A percentile compares a stretch with the other conserved stretches of the same genome.
These are phyloP conservation scores for Penicillium sp. DNA, from an alignment of 2,329 filamentous ascomycete species.

Conservation along the genomic window DNA sequence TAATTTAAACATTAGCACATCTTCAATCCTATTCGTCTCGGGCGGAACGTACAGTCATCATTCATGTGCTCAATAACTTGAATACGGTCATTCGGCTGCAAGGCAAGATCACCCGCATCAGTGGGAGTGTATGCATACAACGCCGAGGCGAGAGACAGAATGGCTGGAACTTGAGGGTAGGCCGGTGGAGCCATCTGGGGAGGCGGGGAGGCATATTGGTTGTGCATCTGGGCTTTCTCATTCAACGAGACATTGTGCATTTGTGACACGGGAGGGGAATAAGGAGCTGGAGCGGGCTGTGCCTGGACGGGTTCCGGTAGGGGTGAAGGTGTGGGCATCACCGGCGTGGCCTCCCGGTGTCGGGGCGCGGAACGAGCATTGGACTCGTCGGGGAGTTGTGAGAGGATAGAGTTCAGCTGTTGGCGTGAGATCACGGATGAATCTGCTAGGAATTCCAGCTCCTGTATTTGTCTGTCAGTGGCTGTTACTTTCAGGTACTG, in stretches of 20 bases:
- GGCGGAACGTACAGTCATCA: conserved; percentile 67
- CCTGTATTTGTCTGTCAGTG: conserved; percentile 53
- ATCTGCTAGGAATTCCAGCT: conserved; percentile 87
- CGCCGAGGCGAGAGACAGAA: conserved; percentile 74
- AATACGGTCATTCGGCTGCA: conserved; percentile 79
- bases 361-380: conserved; percentile 17
- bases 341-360: conserved; percentile 20
- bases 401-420: conserved; percentile 73
- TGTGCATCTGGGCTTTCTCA: conserved; percentile 41
- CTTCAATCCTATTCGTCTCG: background rate
- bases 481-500: conserved; percentile 1
- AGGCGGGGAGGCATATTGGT: conserved; percentile 44
- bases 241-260: conserved; percentile 41
- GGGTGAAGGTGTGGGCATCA: conserved; percentile 32
- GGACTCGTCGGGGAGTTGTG: conserved; percentile 65
- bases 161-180: conserved; percentile 50
- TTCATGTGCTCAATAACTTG: conserved; percentile 92
- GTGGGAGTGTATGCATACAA: conserved; percentile 80
- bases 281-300: conserved; percentile 36
- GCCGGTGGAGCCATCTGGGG: conserved; percentile 50
- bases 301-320: conserved; percentile 19
- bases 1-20: conserved; percentile 23
- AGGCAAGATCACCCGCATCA: conserved; percentile 77
- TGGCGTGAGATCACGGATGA: conserved; percentile 74
- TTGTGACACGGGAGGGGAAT: conserved; percentile 41